Evolutionary conservation across 495 filamentous ascomycete species (phyloP).

Genomic region (Aspergillus asperescens): DNA sequence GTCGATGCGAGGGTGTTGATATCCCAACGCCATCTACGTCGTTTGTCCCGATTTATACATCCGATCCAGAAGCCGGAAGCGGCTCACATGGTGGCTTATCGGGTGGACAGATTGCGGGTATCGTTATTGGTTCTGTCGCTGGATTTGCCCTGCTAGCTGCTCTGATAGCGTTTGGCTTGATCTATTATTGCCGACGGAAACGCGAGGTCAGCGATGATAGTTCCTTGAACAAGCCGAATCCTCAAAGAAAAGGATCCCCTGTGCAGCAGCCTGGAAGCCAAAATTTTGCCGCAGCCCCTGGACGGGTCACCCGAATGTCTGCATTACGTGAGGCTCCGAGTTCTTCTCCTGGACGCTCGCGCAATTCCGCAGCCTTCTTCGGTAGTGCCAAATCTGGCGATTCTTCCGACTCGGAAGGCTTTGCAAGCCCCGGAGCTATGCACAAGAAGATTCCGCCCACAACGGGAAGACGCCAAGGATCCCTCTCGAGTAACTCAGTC

Average conservation of each 20-base stretch:
- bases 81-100: conserved; percentile 51
- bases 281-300: conserved; percentile 70
- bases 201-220: conserved; percentile 55
- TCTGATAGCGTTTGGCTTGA: conserved; percentile 55
- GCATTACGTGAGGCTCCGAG: conserved; percentile 71
- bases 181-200: conserved; percentile 55
- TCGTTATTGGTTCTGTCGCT: conserved; percentile 75
- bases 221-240: conserved; percentile 82
- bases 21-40: conserved; percentile 72
- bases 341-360: conserved; percentile 52
- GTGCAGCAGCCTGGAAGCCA: conserved; percentile 48
- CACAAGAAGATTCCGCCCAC: conserved; percentile 53
- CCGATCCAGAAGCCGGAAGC: conserved; percentile 35
- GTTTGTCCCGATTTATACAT: conserved; percentile 59
- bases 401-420: conserved; percentile 74
- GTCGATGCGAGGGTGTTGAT: conserved; percentile 63
- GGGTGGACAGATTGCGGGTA: conserved; percentile 82
- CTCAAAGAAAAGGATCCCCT: conserved; percentile 56
- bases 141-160: conserved; percentile 63
- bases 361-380: conserved; percentile 35
- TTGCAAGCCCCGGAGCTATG: conserved; percentile 73
- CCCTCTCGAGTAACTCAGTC: conserved; percentile 80
- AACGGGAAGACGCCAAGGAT: conserved; percentile 75
- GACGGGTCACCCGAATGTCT: conserved; percentile 91
- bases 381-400: conserved; percentile 54